Percentiles rank a stretch among this genome's conserved stretches.
Conservation (phyloP, 2,329 filamentous ascomycete species). For the Colletotrichum neosansevieriae region DNA sequence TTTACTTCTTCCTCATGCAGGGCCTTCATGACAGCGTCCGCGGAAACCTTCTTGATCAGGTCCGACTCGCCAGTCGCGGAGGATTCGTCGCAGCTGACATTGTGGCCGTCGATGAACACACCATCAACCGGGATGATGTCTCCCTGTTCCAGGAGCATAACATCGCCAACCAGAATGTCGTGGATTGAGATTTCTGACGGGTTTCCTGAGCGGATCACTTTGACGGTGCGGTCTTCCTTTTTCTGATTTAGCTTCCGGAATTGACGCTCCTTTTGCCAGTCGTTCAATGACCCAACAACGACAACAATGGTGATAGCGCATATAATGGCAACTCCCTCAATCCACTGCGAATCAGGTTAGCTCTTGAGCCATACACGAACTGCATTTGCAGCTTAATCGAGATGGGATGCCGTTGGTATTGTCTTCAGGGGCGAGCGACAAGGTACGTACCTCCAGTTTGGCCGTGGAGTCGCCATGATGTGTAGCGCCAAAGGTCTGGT, state of each 20-base stretch:
- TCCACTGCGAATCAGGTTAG: slow-evolving; percentile 62
- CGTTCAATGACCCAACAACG: slow-evolving; percentile 80
- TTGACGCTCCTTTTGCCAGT: slow-evolving; percentile 85
- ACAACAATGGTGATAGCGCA: slow-evolving; percentile 84
- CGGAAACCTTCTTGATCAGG: slow-evolving; percentile 74
- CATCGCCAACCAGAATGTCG: slow-evolving; percentile 79
- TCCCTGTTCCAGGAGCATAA: slow-evolving; percentile 80
- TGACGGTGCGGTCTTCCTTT: slow-evolving; percentile 81
- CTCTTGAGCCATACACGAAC: too few species aligned
- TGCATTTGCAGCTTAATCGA: too few species aligned
- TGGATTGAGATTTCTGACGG: slow-evolving; percentile 77
- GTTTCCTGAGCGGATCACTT: slow-evolving; percentile 79
- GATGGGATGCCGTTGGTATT: too few species aligned
- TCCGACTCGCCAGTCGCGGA: slow-evolving; percentile 82
- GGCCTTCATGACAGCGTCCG: slow-evolving; percentile 67
- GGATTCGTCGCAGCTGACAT: slow-evolving; percentile 76
- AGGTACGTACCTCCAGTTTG: slow-evolving; percentile 65
- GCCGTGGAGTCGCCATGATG: slow-evolving; percentile 60
- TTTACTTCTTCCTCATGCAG: slow-evolving; percentile 61
- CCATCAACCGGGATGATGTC: slow-evolving; percentile 80
- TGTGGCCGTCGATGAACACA: slow-evolving; percentile 69
- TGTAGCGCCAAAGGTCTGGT: slow-evolving; percentile 74
- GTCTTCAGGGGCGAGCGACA: too few species aligned
- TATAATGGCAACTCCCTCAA: slow-evolving; percentile 84
- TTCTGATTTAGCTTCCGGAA: slow-evolving; percentile 86